Conservation (phyloP, 371 early-diverging fungal species). For the Nematocida ausubeli region DNA sequence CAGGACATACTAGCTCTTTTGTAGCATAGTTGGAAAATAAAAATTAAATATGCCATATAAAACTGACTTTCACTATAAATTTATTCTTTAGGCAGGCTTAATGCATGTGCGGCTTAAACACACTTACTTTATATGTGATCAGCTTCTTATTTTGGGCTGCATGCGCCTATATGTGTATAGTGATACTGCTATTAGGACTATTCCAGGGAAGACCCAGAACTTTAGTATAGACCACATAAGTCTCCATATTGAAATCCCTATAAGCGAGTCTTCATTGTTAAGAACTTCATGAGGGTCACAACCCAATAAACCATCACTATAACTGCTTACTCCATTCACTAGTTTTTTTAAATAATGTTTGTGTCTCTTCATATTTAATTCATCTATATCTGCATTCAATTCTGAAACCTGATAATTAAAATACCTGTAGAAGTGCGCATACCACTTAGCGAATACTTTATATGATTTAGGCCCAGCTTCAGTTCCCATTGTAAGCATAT, state of each 20-base stretch:
- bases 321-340: neutral
- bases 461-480: too few relatives aligned
- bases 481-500: too few relatives aligned
- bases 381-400: neutral
- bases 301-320: neutral
- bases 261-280: neutral
- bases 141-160: constrained; percentile 12
- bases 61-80: too few relatives aligned
- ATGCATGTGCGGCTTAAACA: too few relatives aligned
- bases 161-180: constrained; percentile 5
- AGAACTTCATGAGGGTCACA: neutral
- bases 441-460: too few relatives aligned
- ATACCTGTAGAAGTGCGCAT: neutral
- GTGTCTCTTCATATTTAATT: neutral
- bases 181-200: neutral
- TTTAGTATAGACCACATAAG: neutral
- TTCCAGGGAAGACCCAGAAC: neutral
- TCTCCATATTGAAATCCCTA: neutral
- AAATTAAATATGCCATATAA: too few relatives aligned
- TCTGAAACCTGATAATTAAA: neutral
- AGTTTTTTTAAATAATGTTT: too few relatives aligned
- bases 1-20: too few relatives aligned
- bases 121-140: too few relatives aligned
- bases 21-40: too few relatives aligned
- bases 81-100: too few relatives aligned